Evolutionary conservation across 352 stramenopile species (phyloP).

Genomic region (Lagenidium sp.): DNA sequence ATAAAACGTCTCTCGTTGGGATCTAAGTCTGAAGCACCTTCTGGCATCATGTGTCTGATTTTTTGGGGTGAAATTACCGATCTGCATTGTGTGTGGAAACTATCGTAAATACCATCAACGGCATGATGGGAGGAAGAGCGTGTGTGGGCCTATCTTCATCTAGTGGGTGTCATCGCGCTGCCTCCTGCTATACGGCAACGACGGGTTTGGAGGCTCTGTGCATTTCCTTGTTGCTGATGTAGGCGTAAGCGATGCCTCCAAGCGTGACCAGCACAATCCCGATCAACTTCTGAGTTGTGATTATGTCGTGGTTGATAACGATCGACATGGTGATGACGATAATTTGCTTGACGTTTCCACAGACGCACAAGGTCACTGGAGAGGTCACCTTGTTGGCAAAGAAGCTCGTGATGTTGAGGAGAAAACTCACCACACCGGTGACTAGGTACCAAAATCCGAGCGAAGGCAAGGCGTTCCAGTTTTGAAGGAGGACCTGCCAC

Average conservation of each 20-base stretch:
- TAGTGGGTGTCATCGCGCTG: too few relatives aligned
- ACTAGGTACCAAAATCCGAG: constrained; percentile 73
- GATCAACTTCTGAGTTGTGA: constrained; percentile 57
- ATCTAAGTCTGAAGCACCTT: too few relatives aligned
- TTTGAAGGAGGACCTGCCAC: constrained; percentile 40
- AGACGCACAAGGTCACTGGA: constrained; percentile 91
- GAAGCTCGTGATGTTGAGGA: constrained; percentile 92
- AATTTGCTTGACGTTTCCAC: constrained; percentile 94
- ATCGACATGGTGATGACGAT: constrained; percentile 78
- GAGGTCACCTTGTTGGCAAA: constrained; percentile 94
- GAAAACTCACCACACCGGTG: constrained; percentile 86
- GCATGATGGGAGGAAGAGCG: too few relatives aligned
- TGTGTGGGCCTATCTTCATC: too few relatives aligned
- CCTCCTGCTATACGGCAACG: too few relatives aligned
- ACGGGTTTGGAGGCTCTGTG: constrained; percentile 32
- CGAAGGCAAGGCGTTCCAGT: constrained; percentile 53
- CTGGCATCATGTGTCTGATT: too few relatives aligned
- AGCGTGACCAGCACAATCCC: constrained; percentile 64
- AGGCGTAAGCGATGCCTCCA: constrained; percentile 58
- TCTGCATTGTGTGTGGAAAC: too few relatives aligned
- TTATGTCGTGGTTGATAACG: constrained; percentile 61
- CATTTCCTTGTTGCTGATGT: constrained; percentile 70
- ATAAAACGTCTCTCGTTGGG: too few relatives aligned
- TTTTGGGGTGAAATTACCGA: too few relatives aligned
- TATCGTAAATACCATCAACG: too few relatives aligned